These are phyloP conservation scores for Leptographium radiaticola DNA, from an alignment of 2,329 filamentous ascomycete genomes.

Conservation along the genomic window DNA sequence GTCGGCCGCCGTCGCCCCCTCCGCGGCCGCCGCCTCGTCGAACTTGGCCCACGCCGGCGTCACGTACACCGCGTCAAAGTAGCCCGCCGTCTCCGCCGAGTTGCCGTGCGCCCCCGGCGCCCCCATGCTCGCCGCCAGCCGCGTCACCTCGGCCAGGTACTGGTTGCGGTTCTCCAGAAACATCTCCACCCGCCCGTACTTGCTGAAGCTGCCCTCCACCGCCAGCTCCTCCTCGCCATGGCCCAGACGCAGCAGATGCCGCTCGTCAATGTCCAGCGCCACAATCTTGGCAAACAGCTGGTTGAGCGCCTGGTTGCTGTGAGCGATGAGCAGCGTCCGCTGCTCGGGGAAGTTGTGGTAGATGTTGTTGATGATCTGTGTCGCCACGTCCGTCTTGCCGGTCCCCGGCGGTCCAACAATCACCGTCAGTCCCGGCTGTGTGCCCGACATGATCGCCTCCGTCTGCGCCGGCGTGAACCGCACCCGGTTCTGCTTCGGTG, in stretches of 20 bases:
- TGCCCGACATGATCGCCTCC: slow-evolving; percentile 85
- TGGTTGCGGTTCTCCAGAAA: slow-evolving; percentile 78
- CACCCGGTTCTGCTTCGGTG: slow-evolving; percentile 66
- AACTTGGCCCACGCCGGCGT: slow-evolving; percentile 82
- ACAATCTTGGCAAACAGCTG: slow-evolving; percentile 97
- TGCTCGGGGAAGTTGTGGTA: slow-evolving; percentile 96
- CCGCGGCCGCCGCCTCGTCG: slow-evolving; percentile 47
- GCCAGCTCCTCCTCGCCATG: slow-evolving; percentile 92
- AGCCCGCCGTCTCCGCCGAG: slow-evolving; percentile 91
- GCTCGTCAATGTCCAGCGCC: slow-evolving; percentile 88
- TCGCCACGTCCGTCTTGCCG: slow-evolving; percentile 97
- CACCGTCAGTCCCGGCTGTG: slow-evolving; percentile 84
- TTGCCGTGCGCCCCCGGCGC: slow-evolving; percentile 91
- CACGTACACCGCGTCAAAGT: slow-evolving; percentile 89
- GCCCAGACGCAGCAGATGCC: slow-evolving; percentile 81
- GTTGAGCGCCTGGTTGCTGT: slow-evolving; percentile 96
- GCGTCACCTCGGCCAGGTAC: slow-evolving; percentile 72
- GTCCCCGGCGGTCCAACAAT: slow-evolving; percentile 93
- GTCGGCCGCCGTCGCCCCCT: slow-evolving; percentile 42
- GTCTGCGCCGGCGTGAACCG: slow-evolving; percentile 87
- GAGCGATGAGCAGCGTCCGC: slow-evolving; percentile 81
- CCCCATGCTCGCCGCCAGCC: slow-evolving; percentile 69
- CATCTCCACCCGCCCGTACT: slow-evolving; percentile 86
- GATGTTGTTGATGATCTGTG: slow-evolving; percentile 96
- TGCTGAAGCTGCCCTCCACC: slow-evolving; percentile 79